Conservation (phyloP, 768 basidiomycete species). For the Leccinum arenicola region DNA sequence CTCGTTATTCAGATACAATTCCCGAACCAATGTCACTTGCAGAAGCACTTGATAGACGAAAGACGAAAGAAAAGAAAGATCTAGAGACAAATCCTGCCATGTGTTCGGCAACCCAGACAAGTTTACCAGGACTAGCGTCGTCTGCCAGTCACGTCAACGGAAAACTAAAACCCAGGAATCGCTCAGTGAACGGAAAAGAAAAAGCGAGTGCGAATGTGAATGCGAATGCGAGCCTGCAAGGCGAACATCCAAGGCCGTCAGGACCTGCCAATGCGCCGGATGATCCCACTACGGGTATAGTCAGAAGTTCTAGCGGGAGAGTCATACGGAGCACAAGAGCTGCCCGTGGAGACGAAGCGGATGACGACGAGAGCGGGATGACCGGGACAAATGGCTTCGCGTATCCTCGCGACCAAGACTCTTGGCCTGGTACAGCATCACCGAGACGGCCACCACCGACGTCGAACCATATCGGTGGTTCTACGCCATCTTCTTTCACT, state of each 20-base stretch:
- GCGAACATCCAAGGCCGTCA: slow-evolving; percentile 21
- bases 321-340: slow-evolving; percentile 31
- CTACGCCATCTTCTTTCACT: slow-evolving; percentile 21
- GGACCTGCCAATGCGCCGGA: slow-evolving; percentile 20
- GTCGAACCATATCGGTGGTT: slow-evolving; percentile 18
- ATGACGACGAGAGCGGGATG: slow-evolving; percentile 20
- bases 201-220: slow-evolving; percentile 35
- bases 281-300: slow-evolving; percentile 18
- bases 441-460: slow-evolving; percentile 17
- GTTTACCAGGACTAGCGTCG: slow-evolving; percentile 23
- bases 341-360: slow-evolving; percentile 25
- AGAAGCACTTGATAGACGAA: slow-evolving; percentile 57
- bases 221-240: slow-evolving; percentile 27
- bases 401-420: slow-evolving; percentile 17
- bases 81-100: slow-evolving; percentile 60
- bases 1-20: slow-evolving; percentile 52
- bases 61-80: slow-evolving; percentile 50
- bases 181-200: slow-evolving; percentile 36
- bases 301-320: slow-evolving; percentile 32
- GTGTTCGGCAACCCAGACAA: slow-evolving; percentile 31
- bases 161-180: slow-evolving; percentile 40
- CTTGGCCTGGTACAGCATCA: slow-evolving; percentile 26
- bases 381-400: slow-evolving; percentile 21
- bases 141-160: slow-evolving; percentile 23
- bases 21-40: slow-evolving; percentile 57